Base-by-base conservation (phyloP, 2,329 filamentous ascomycete species). In the Byssochlamys sp. region DNA sequence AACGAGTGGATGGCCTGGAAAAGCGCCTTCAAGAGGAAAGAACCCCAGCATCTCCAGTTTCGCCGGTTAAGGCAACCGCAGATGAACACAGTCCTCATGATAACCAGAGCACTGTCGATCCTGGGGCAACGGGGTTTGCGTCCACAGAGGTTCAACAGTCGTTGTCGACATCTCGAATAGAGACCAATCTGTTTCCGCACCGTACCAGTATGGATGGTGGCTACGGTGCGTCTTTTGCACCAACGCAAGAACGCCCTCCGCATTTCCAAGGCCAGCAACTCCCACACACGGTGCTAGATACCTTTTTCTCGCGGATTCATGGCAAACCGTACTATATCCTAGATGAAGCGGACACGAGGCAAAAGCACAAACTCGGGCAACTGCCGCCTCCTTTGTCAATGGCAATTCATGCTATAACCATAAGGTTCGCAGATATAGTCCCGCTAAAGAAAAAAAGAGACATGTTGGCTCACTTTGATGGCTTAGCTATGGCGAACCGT, bases 1-100 rank as follows among this genome's bases (percentile, higher is more conserved):
- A 92, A 72, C 82, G 90, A 55, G 90, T 95, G 1, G 90, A 95
- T 70, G 90, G 90, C 1, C 77, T 95, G 54, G 90, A 95, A 71
- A 89, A 88, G 67, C 84, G 86, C 61, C 78, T 95, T 45, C 89
- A 90, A 69, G 84, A 87, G 61, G 84, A 86, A 66, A 85, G 84
- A 63, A 77, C 71, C 56, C 62, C 68, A 59, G 66, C 71, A 53
- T 73, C 71, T 19, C 68, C 72, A 12, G 75, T 77, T 68, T 78
- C 78, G 25, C 74, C 79, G 29, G 66, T 66, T 3, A 71, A 64
- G 10, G 65, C 59, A 9, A 39, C 60, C 7, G 62, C 65, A 10
- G 60, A 62, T 45, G 54, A 55, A n/a, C 29, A 24, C 3, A 10
- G 53, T 39, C 60, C 59, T n/a, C 49, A 60, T 11, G 57, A 58